Percentiles rank a stretch among this genome's conserved stretches.
Evolutionary conservation across 495 filamentous ascomycete species (phyloP).

Genomic region (Penicillium atrosanguineum): DNA sequence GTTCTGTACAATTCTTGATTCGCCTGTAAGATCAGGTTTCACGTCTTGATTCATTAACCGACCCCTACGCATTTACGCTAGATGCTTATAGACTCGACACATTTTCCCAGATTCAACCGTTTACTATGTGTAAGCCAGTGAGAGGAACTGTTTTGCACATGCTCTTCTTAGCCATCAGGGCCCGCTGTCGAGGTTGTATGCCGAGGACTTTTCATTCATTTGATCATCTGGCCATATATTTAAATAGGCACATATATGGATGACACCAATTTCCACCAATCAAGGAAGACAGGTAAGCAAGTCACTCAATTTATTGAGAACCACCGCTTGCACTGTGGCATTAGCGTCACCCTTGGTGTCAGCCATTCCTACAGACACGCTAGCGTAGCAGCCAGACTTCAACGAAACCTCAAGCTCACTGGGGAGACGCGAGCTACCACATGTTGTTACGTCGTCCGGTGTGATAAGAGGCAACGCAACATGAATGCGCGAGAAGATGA

Average conservation of each 20-base stretch:
- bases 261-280: constrained; percentile 27
- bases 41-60: background rate
- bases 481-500: constrained; percentile 59
- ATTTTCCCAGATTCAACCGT: background rate
- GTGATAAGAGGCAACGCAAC: constrained; percentile 46
- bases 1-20: constrained; percentile 6
- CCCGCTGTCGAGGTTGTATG: background rate
- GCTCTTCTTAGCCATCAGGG: background rate
- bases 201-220: background rate
- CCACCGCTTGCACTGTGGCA: constrained; percentile 52
- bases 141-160: background rate
- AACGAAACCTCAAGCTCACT: constrained; percentile 51
- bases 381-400: constrained; percentile 54
- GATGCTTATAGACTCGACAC: background rate
- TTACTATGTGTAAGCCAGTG: background rate
- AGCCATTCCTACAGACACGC: constrained; percentile 61
- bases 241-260: background rate
- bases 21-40: background rate
- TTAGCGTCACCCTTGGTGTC: constrained; percentile 55
- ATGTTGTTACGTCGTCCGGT: constrained; percentile 53
- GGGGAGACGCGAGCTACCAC: constrained; percentile 54
- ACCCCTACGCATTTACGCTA: no score
- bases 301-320: constrained; percentile 52
- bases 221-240: background rate
- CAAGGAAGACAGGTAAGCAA: constrained; percentile 45